A percentile compares a stretch with the other conserved stretches of the same genome.
phyloP scores from a whole-genome alignment of 2,329 filamentous ascomycete genomes.

The Aspergillus candidus region DNA sequence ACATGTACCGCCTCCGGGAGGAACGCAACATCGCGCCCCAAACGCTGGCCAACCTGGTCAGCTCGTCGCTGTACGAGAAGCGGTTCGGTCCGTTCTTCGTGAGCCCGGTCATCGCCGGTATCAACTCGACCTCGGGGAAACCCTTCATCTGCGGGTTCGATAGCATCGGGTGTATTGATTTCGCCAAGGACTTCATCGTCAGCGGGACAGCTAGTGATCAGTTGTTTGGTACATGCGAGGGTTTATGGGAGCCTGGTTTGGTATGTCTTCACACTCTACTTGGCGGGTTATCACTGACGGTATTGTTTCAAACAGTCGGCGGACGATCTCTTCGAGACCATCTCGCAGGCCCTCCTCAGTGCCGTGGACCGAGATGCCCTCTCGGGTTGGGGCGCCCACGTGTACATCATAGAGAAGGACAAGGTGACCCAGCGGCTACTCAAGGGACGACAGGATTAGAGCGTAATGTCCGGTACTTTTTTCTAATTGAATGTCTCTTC shows the following conservation, averaged over 20 bases:
- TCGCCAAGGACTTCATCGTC: constrained; percentile 99
- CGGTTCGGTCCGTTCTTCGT: constrained; percentile 97
- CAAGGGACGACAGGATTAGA: constrained; percentile 91
- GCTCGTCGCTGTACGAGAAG: constrained; percentile 83
- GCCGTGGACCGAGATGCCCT: constrained; percentile 94
- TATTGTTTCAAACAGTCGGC: constrained; percentile 53
- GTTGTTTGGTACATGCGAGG: constrained; percentile 97
- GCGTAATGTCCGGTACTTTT: constrained; percentile 16
- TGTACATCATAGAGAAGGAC: constrained; percentile 99
- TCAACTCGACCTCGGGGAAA: constrained; percentile 88
- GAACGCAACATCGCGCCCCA: constrained; percentile 91
- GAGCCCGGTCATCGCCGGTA: constrained; percentile 85
- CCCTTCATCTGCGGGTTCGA: constrained; percentile 99
- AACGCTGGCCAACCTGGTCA: constrained; percentile 95
- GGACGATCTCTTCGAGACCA: constrained; percentile 95
- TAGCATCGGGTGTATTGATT: constrained; percentile 98
- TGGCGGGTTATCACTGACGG: background rate
- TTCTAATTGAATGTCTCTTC: constrained; percentile 18
- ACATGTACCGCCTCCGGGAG: constrained; percentile 98
- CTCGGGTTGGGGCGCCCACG: constrained; percentile 96
- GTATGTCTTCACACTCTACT: constrained; percentile 47
- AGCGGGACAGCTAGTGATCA: constrained; percentile 94
- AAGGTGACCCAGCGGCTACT: constrained; percentile 98
- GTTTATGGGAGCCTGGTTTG: constrained; percentile 94
- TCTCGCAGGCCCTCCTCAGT: constrained; percentile 91